Evolutionary conservation across 2,329 filamentous ascomycete genomes (phyloP), one percentile per base, ranked within the genome.

Genomic region (Blumeria hordei): DNA sequence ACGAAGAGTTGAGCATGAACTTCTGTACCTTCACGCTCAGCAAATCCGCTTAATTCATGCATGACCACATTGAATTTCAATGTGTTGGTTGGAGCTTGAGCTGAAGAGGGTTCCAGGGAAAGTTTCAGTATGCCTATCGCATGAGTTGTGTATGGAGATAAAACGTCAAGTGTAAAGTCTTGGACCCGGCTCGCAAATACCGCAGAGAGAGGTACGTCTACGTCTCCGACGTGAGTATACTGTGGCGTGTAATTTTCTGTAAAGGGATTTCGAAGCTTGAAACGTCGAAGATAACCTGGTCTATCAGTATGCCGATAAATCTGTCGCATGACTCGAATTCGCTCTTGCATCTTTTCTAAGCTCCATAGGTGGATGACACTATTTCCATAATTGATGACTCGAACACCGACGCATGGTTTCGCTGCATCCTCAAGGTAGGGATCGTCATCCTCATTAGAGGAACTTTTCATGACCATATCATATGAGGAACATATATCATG

Each of bases 41-140:
- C 84, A 62, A 98, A 98, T 0, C 92, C 92, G 37, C 92, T 71
- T 69, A 98, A 78, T 64, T 96, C 88, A 64, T 94, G 88, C 86
- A 98, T 94, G 35, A 96, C 88, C 5, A 96, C 88, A 63, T 96
- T 98, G 70, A 98, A 98, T 66, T 96, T 98, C 56, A 96, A 71
- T 2, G 86, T 95, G 57, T 85, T 92, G 11, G 86, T 85, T 12
- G 92, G 92, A 3, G 88, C 90, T 63, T 93, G 82, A 1, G 90
- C 88, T 51, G 87, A 90, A 0, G 90, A 96, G 12, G 92, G 92
- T 65, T 98, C 92, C 6, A 98, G 71, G 0, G 90, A 90, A 39
- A 98, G 71, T 63, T 88, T 85, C 60, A 98, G 78, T 55, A 95
- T 90, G 47, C 90, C 92, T 57, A 96, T 79, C 8, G 87, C 85